phyloP scores from a whole-genome alignment of 345 rosid species.

The Hypericum perforatum region DNA sequence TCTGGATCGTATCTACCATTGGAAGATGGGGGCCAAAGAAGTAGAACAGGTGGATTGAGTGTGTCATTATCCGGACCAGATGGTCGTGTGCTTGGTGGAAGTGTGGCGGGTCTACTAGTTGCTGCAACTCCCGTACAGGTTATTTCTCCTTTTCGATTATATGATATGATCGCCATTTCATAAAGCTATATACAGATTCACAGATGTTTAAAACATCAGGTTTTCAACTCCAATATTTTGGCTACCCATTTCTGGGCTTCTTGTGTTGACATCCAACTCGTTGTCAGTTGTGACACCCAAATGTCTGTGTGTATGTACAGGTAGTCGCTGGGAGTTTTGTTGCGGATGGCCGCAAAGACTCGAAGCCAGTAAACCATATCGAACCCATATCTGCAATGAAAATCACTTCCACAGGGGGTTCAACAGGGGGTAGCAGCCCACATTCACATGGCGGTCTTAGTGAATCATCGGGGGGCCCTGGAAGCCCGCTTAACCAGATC shows the following conservation, averaged over 20 bases:
- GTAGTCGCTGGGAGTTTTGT: slow-evolving; percentile 61
- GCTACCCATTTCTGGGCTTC: neutral
- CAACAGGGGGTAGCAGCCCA: slow-evolving; percentile 34
- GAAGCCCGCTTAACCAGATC: slow-evolving; percentile 52
- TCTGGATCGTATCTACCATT: slow-evolving; percentile 74
- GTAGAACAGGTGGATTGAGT: slow-evolving; percentile 69
- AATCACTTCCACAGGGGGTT: slow-evolving; percentile 7
- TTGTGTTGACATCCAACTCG: neutral
- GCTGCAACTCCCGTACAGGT: slow-evolving; percentile 97
- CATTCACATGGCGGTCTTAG: slow-evolving; percentile 47
- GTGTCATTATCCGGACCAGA: slow-evolving; percentile 78
- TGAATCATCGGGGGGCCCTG: slow-evolving; percentile 51
- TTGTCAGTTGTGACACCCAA: slow-evolving; percentile 7
- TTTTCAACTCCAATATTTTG: neutral
- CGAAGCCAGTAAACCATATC: slow-evolving; percentile 25
- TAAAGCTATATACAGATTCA: neutral
- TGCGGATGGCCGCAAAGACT: slow-evolving; percentile 39
- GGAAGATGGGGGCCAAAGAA: slow-evolving; percentile 59
- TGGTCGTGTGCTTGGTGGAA: slow-evolving; percentile 83
- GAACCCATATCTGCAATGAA: slow-evolving; percentile 21
- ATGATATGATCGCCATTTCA: neutral
- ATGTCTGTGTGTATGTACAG: slow-evolving; percentile 26
- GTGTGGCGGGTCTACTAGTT: slow-evolving; percentile 70
- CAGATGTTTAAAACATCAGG: no score
- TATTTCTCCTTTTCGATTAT: neutral